These are phyloP conservation scores for Talaromyces islandicus DNA, from an alignment of 2,329 filamentous ascomycete species.

Conservation along the genomic window DNA sequence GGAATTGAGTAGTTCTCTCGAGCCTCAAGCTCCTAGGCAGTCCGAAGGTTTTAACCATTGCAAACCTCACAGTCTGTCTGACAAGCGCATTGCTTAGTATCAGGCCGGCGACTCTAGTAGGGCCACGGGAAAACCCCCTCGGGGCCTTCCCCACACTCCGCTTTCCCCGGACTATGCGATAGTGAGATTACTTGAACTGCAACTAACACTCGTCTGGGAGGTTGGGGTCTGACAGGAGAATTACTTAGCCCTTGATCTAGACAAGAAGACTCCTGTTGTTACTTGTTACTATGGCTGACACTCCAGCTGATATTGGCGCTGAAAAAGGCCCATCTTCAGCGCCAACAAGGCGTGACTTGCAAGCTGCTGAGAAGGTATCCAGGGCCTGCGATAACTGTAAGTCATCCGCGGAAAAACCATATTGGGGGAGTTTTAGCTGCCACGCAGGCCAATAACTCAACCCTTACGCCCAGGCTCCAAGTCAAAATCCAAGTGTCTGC, in stretches of 20 bases:
- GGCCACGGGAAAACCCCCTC: background rate
- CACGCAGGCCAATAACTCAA: background rate
- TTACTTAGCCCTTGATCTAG: background rate
- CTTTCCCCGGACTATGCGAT: background rate
- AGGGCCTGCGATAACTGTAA: constrained; percentile 11
- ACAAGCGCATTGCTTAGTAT: background rate
- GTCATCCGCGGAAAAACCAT: background rate
- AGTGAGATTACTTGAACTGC: background rate
- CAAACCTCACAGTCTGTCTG: background rate
- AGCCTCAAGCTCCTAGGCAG: background rate
- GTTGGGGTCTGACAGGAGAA: background rate
- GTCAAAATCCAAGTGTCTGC: constrained; percentile 11
- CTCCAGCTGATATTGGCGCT: background rate
- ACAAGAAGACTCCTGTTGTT: background rate
- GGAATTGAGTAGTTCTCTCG: background rate
- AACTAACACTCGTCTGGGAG: background rate
- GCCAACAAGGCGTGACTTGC: constrained; percentile 6
- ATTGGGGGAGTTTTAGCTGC: background rate
- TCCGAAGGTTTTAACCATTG: background rate
- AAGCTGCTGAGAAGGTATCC: constrained; percentile 9
- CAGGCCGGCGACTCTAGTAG: background rate
- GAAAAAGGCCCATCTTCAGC: background rate
- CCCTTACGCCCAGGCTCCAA: constrained; percentile 1
- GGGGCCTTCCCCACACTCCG: constrained; percentile 2
- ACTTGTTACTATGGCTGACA: background rate